These are phyloP conservation scores for Podila epigama DNA, from an alignment of 192 early-diverging fungal species.

Conservation along the genomic window DNA sequence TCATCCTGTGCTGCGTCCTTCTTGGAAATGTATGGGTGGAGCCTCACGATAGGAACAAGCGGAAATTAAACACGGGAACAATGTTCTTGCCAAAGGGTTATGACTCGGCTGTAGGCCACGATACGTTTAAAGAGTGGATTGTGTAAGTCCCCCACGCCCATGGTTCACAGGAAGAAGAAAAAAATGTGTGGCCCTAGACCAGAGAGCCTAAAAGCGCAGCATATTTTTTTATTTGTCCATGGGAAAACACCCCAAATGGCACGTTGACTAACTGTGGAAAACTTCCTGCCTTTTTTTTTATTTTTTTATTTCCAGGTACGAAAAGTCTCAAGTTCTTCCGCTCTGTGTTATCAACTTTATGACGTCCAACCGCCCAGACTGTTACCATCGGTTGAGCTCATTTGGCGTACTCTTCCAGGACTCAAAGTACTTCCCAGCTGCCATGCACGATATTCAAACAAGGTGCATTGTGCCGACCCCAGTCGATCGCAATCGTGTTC, in stretches of 20 bases:
- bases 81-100: slow-evolving; percentile 31
- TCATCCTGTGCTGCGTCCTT: slow-evolving; percentile 32
- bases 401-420: slow-evolving; percentile 5
- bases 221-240: neutral
- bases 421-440: neutral
- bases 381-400: slow-evolving; percentile 12
- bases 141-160: too few relatives aligned
- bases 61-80: neutral
- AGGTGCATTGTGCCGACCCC: slow-evolving; percentile 10
- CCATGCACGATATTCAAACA: slow-evolving; percentile 9
- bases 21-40: slow-evolving; percentile 29
- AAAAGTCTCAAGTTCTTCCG: slow-evolving; percentile 38
- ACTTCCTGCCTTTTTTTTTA: neutral
- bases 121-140: slow-evolving; percentile 38
- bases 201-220: too few relatives aligned
- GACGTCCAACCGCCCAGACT: slow-evolving; percentile 16
- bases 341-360: slow-evolving; percentile 45
- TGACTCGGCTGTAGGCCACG: slow-evolving; percentile 27
- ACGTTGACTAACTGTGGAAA: neutral
- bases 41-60: slow-evolving; percentile 9
- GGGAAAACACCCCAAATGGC: too few relatives aligned
- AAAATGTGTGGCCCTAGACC: too few relatives aligned
- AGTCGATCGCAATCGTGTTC: neutral
- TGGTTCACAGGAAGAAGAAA: too few relatives aligned
- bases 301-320: slow-evolving; percentile 3